A percentile compares a stretch with the other conserved stretches of the same genome.
Evolutionary conservation across 2,329 filamentous ascomycete species (phyloP).

Genomic region (Oidium heveae): DNA sequence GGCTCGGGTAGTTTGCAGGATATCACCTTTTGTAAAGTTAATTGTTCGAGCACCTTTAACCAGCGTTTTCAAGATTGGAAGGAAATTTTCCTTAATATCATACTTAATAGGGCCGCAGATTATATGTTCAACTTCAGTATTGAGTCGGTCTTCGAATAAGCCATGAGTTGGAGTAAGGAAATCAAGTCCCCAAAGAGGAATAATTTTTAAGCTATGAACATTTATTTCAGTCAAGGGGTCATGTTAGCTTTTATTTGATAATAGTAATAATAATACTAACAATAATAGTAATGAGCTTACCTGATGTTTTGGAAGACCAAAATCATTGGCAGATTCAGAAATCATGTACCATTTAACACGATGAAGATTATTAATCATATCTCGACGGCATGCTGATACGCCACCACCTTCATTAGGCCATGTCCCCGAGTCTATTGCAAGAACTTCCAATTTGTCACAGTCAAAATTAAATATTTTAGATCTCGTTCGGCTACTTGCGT

Average conservation of each 20-base stretch:
- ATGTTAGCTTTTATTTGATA: conserved; percentile 1
- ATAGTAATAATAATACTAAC: no score
- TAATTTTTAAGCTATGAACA: conserved; percentile 22
- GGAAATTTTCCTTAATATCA: conserved; percentile 26
- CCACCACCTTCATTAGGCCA: conserved; percentile 17
- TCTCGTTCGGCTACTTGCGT: conserved; percentile 15
- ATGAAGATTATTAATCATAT: conserved; percentile 23
- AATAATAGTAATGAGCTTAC: conserved; percentile 11
- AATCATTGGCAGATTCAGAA: conserved; percentile 25
- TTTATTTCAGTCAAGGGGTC: conserved; percentile 12
- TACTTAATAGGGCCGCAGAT: conserved; percentile 2
- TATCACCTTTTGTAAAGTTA: conserved; percentile 20
- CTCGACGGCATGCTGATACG: conserved; percentile 24
- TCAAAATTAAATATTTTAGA: conserved; percentile 18
- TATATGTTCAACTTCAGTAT: conserved; percentile 20
- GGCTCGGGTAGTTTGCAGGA: conserved; percentile 15
- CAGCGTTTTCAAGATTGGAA: conserved; percentile 24
- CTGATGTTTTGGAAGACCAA: conserved; percentile 17
- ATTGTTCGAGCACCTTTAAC: conserved; percentile 24
- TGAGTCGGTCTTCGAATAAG: conserved; percentile 21
- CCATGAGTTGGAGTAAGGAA: conserved; percentile 24
- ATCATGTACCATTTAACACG: conserved; percentile 25
- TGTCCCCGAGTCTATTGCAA: conserved; percentile 14
- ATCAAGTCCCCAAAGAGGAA: conserved; percentile 25
- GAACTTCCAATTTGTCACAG: conserved; percentile 17